Evolutionary conservation across 257 asterid species (phyloP).

Genomic region (Datura wrightii): DNA sequence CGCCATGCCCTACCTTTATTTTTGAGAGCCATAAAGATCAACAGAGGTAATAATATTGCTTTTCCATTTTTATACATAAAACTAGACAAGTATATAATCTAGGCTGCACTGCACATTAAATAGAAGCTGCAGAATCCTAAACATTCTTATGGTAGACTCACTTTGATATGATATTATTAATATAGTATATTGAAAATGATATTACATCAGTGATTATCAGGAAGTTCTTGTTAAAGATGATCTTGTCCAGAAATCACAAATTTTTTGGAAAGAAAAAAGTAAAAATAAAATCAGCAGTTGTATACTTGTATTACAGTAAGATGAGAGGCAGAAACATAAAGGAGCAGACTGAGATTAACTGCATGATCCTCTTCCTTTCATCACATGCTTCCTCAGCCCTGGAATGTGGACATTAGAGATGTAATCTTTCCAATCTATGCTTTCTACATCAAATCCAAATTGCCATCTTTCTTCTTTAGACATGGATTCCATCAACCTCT

Average conservation of each 20-base stretch:
- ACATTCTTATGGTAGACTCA: constrained; percentile 22
- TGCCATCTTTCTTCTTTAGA: constrained; percentile 69
- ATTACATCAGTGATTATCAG: constrained; percentile 35
- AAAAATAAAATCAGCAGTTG: constrained; percentile 27
- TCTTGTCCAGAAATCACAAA: constrained; percentile 35
- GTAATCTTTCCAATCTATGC: constrained; percentile 88
- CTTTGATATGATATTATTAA: constrained; percentile 27
- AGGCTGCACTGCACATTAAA: neutral
- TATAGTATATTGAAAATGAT: constrained; percentile 27
- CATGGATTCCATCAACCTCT: constrained; percentile 71
- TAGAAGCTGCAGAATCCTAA: neutral
- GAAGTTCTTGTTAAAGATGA: constrained; percentile 27
- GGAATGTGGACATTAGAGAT: constrained; percentile 88
- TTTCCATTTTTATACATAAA: constrained; percentile 19
- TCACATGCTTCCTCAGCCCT: constrained; percentile 88
- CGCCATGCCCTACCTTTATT: too few species aligned
- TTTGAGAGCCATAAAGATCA: constrained; percentile 7
- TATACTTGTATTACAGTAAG: constrained; percentile 45
- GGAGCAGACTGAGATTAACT: constrained; percentile 40
- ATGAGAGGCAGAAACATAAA: constrained; percentile 42
- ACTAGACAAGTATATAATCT: neutral
- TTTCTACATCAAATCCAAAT: constrained; percentile 87
- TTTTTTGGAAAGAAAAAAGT: constrained; percentile 34
- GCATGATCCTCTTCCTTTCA: constrained; percentile 83
- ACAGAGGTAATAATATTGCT: neutral